Base-by-base conservation (phyloP, 441 rosid species). In the Metrosideros polymorpha region DNA sequence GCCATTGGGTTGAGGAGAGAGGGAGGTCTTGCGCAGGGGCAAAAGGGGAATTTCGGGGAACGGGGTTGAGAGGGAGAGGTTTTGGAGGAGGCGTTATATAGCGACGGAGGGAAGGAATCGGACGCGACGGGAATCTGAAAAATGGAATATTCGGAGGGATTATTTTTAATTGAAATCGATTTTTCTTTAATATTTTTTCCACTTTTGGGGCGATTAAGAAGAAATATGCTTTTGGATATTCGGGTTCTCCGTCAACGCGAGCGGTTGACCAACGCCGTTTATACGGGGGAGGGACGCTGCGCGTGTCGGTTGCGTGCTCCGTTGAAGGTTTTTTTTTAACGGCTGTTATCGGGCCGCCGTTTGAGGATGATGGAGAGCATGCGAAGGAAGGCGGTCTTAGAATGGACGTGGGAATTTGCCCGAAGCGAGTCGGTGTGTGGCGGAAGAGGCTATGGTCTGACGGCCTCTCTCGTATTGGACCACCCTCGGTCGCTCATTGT, bases 1-100 rank as follows among this genome's bases (percentile, higher is more conserved):
- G 97, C 94, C 94, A 92, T 93, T 83, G 29, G 53, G 24, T 3
- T 7, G 82, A 15, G 30, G 6, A 49, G 39, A n/a, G 51, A 25
- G n/a, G 15, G 32, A 43, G 17, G 29, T 5, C 39, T 7, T 14
- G 56, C 45, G 49, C n/a, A 19, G 54, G 76, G 89, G 84, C 39
- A 82, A 24, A 61, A 19, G 53, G 39, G 89, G 84, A 17, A 45
- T 87, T 85, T n/a, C 9, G 71, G 27, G 43, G 57, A 50, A 1
- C 47, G 27, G 87, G 55, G 83, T 82, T 50, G 86, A 22, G 24
- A 7, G 50, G 49, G 9, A 30, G 5, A 63, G 84, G 89, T 32
- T 59, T 66, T 52, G 84, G 82, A n/a, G 4, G 2, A 35, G 29
- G 50, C 79, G 13, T 82, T 86, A 87, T 91, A 75, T 91, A 91